A percentile compares a stretch with the other conserved stretches of the same genome.
These are phyloP conservation scores for Paracoccidioides brasiliensis DNA, from an alignment of 2,329 filamentous ascomycete genomes.

Conservation along the genomic window DNA sequence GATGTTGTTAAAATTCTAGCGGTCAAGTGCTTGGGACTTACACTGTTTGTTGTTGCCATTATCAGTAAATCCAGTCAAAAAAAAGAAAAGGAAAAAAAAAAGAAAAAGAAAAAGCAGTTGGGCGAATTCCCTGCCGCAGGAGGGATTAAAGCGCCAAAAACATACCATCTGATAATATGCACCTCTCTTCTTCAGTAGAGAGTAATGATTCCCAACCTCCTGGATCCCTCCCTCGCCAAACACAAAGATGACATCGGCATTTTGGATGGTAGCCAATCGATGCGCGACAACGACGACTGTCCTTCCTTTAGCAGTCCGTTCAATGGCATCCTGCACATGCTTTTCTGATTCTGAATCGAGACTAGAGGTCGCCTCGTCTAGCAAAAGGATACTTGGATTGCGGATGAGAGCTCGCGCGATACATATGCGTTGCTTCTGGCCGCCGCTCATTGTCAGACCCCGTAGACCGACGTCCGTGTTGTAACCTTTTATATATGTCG, in stretches of 20 bases:
- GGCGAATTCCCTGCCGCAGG: no score
- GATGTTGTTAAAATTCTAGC: background rate
- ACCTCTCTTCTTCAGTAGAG: slow-evolving; percentile 39
- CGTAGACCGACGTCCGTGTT: slow-evolving; percentile 38
- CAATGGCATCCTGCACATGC: slow-evolving; percentile 55
- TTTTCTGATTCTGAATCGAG: slow-evolving; percentile 55
- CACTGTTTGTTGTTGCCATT: no score
- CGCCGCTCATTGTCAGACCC: slow-evolving; percentile 38
- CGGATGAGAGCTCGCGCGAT: slow-evolving; percentile 44
- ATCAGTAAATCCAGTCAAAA: background rate
- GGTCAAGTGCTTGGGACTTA: background rate
- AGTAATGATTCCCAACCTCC: slow-evolving; percentile 47
- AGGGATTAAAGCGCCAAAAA: slow-evolving; percentile 10
- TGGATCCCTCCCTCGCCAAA: slow-evolving; percentile 52
- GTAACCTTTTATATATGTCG: slow-evolving; percentile 20
- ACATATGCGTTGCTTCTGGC: slow-evolving; percentile 44
- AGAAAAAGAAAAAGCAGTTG: background rate
- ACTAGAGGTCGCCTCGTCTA: slow-evolving; percentile 47
- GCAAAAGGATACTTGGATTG: slow-evolving; percentile 39
- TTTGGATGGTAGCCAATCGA: slow-evolving; percentile 61
- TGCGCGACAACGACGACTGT: slow-evolving; percentile 69
- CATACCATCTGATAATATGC: slow-evolving; percentile 44
- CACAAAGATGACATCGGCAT: slow-evolving; percentile 69
- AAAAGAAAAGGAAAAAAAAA: background rate
- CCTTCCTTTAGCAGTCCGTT: slow-evolving; percentile 45